phyloP scores from a whole-genome alignment of 495 filamentous ascomycete genomes.

The Penicillium nucicola region DNA sequence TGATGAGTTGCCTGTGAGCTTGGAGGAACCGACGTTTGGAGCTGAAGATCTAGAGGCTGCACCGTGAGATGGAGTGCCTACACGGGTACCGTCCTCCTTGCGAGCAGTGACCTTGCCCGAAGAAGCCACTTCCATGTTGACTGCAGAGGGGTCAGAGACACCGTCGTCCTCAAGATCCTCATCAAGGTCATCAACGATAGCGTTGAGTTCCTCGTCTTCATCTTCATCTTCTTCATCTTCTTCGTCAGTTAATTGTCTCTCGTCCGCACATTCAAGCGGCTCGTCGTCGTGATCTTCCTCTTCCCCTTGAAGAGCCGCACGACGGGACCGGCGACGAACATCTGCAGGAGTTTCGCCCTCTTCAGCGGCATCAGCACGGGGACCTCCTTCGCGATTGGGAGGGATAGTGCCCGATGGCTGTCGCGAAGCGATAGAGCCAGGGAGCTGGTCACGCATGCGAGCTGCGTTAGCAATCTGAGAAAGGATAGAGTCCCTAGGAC shows the following conservation, averaged over 20 bases:
- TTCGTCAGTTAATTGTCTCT: slow-evolving; percentile 80
- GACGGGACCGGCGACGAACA: slow-evolving; percentile 50
- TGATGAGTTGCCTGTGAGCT: slow-evolving; percentile 34
- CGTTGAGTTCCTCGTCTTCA: slow-evolving; percentile 69
- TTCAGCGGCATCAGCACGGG: slow-evolving; percentile 26
- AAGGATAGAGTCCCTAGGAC: slow-evolving; percentile 62
- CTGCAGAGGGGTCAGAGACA: slow-evolving; percentile 75
- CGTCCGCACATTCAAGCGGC: slow-evolving; percentile 90
- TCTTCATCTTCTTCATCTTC: slow-evolving; percentile 68
- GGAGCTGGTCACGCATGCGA: slow-evolving; percentile 44
- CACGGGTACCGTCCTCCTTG: slow-evolving; percentile 89
- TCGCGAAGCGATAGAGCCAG: slow-evolving; percentile 25
- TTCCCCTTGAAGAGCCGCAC: slow-evolving; percentile 49
- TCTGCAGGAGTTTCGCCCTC: slow-evolving; percentile 23
- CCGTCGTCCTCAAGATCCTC: slow-evolving; percentile 78
- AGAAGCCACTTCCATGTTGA: slow-evolving; percentile 88
- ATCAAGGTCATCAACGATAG: slow-evolving; percentile 87
- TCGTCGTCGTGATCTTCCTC: slow-evolving; percentile 55
- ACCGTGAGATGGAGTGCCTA: slow-evolving; percentile 79
- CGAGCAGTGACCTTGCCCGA: slow-evolving; percentile 93
- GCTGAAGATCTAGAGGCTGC: slow-evolving; percentile 47
- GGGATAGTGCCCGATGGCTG: slow-evolving; percentile 21
- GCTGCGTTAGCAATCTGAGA: slow-evolving; percentile 81
- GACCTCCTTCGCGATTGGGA: slow-evolving; percentile 24
- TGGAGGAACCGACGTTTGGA: slow-evolving; percentile 28